A percentile compares a stretch with the other conserved stretches of the same genome.
phyloP scores from a whole-genome alignment of 1,139 yeast genomes.

The Debaryomyces psychrophilus region DNA sequence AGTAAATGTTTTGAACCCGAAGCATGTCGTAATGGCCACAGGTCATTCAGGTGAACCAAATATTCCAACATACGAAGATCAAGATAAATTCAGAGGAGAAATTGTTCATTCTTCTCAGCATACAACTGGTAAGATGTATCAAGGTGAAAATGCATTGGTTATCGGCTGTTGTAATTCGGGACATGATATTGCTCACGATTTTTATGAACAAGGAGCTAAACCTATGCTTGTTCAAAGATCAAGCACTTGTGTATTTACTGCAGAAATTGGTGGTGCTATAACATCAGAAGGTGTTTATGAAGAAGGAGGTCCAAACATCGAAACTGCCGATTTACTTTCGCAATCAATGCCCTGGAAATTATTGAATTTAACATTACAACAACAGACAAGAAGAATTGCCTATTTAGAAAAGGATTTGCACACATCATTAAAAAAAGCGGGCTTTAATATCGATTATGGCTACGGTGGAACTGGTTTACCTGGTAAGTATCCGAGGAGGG shows the following conservation, averaged over 20 bases:
- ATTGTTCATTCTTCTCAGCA: constrained; percentile 43
- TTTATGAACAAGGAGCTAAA: constrained; percentile 42
- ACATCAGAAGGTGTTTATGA: not conserved
- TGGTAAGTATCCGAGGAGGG: not conserved
- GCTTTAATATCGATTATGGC: constrained; percentile 7
- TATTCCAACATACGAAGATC: constrained; percentile 36
- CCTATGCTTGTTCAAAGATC: constrained; percentile 48
- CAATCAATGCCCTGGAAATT: constrained; percentile 14
- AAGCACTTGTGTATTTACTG: constrained; percentile 43
- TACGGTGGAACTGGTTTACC: constrained; percentile 7
- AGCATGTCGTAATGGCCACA: constrained; percentile 3
- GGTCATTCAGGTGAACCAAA: constrained; percentile 32
- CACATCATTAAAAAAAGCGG: constrained; percentile 7
- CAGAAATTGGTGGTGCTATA: constrained; percentile 30
- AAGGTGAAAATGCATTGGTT: constrained; percentile 43
- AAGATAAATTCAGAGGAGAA: constrained; percentile 38
- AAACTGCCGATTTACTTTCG: constrained; percentile 42
- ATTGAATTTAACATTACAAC: constrained; percentile 21
- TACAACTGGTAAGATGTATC: constrained; percentile 38
- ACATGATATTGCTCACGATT: constrained; percentile 48
- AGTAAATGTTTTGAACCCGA: constrained; percentile 5
- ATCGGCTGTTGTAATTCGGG: constrained; percentile 48
- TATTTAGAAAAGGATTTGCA: not conserved
- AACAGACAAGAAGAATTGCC: constrained; percentile 8
- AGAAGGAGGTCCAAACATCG: constrained; percentile 36